Base-by-base conservation (phyloP, 2,329 filamentous ascomycete species). In the Phaeosphaeriaceae sp. region DNA sequence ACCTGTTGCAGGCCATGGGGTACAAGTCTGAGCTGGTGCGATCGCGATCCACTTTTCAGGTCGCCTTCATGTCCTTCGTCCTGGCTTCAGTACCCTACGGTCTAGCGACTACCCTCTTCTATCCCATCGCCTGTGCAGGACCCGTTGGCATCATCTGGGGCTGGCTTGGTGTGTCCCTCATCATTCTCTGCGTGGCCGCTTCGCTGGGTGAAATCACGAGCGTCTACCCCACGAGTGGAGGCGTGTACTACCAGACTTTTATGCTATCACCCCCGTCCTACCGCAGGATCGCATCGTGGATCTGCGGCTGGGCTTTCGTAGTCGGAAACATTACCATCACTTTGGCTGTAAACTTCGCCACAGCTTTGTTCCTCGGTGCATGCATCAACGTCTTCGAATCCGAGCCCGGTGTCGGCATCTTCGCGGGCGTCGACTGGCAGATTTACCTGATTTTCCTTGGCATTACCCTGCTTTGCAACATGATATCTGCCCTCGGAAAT, bases 321-420 rank as follows among this genome's bases (percentile, higher is more conserved):
- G 87, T 92, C 51, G 91, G 91, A 57, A 93, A 93, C 78, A 89
- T 92, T 75, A 92, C 89, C 65, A 93, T 93, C 66, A 92, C 90
- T 0, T 82, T 92, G n/a, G 86, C 89, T n/a, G 90, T 92, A 72
- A 91, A 91, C 80, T 93, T 92, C 68, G 91, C 89, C 70, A 84
- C 83, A n/a, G 78, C 83, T 3, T 75, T 83, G 17, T 85, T 86
- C 74, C 73, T 86, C 51, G 78, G 84, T 62, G 82, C 80, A 47
- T 85, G 83, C 63, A 78, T 86, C 71, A 85, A 86, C 65, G 80
- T 86, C 54, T 87, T 85, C 68, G 79, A 82, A 60, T 73, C 74
- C 49, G 76, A 75, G 11, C 75, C 78, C 2, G 83, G 82, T 17
- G 76, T 79, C 21, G 80, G 80, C 19, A 78, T 83, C 68, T 80